These are phyloP conservation scores for Coriaria nepalensis DNA, from an alignment of 306 rosid genomes.

Conservation along the genomic window DNA sequence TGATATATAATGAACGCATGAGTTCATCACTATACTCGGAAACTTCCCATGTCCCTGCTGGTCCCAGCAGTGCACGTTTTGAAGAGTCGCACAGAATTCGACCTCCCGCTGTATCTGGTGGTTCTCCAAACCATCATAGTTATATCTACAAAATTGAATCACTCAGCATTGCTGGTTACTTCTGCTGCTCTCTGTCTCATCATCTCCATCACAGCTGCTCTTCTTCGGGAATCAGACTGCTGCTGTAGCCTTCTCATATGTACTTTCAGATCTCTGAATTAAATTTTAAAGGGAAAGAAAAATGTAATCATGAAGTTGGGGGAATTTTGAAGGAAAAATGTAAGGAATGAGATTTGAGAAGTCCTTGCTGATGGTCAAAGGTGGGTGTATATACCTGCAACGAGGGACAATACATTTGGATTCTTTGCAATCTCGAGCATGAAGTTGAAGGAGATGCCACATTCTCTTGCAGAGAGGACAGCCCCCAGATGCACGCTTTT, in stretches of 20 bases:
- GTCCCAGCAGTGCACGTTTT: too few relatives aligned
- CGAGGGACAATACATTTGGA: slow-evolving; percentile 92
- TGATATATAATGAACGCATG: too few relatives aligned
- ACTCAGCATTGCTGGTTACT: slow-evolving; percentile 50
- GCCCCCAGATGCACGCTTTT: slow-evolving; percentile 85
- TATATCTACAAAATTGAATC: slow-evolving; percentile 4
- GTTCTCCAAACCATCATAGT: too few relatives aligned
- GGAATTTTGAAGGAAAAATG: background rate
- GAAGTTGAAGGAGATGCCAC: slow-evolving; percentile 98
- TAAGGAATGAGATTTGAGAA: background rate
- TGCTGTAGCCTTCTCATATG: slow-evolving; percentile 91
- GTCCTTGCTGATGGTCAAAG: background rate
- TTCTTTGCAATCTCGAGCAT: slow-evolving; percentile 97
- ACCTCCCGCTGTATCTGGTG: too few relatives aligned
- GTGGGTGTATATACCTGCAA: slow-evolving; percentile 58
- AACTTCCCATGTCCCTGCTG: too few relatives aligned
- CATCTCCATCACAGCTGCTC: slow-evolving; percentile 99
- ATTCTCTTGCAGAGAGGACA: slow-evolving; percentile 90
- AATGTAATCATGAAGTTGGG: background rate
- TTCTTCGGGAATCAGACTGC: slow-evolving; percentile 88
- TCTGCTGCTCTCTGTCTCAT: slow-evolving; percentile 99
- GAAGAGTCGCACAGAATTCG: too few relatives aligned
- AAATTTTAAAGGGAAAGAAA: too few relatives aligned
- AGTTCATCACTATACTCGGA: too few relatives aligned
- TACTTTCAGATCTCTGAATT: slow-evolving; percentile 77